A percentile compares a stretch with the other conserved stretches of the same genome.
These are phyloP conservation scores for Wallacemonas rigidus DNA, from an alignment of 208 protist species.

Conservation along the genomic window DNA sequence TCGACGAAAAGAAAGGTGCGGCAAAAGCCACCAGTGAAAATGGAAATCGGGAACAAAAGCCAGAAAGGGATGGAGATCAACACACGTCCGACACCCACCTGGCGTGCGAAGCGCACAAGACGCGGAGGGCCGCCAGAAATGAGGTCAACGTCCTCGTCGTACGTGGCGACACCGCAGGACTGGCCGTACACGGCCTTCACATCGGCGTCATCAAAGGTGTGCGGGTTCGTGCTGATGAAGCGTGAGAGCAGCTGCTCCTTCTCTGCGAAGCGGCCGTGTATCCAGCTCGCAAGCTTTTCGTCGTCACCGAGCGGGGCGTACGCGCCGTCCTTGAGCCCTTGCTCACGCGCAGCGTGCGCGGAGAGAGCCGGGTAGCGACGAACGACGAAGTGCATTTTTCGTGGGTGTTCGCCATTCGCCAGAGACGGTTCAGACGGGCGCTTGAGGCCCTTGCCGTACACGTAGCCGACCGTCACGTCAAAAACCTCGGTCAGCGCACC, in stretches of 20 bases:
- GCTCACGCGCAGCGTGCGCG: slow-evolving; percentile 7
- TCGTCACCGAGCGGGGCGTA: slow-evolving; percentile 44
- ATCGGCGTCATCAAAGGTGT: slow-evolving; percentile 63
- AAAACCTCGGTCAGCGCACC: slow-evolving; percentile 70
- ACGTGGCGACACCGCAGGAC: slow-evolving; percentile 42
- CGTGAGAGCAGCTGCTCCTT: slow-evolving; percentile 84
- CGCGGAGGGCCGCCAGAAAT: slow-evolving; percentile 10
- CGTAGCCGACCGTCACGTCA: slow-evolving; percentile 89
- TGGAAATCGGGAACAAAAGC: slow-evolving; percentile 22
- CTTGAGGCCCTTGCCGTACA: slow-evolving; percentile 48
- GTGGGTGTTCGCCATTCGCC: slow-evolving; percentile 68
- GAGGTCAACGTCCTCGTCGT: slow-evolving; percentile 50
- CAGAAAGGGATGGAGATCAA: slow-evolving; percentile 27
- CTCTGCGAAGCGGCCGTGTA: slow-evolving; percentile 74
- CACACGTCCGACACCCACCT: slow-evolving; percentile 25
- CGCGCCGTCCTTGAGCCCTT: background rate
- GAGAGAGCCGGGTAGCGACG: slow-evolving; percentile 32
- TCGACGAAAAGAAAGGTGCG: slow-evolving; percentile 13
- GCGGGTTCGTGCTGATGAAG: slow-evolving; percentile 63
- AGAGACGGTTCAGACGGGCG: slow-evolving; percentile 71
- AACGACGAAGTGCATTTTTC: slow-evolving; percentile 76
- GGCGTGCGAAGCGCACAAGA: slow-evolving; percentile 19
- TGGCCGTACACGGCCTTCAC: slow-evolving; percentile 60
- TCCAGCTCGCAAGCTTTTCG: slow-evolving; percentile 48
- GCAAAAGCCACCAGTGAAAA: slow-evolving; percentile 4